These are phyloP conservation scores for Eucalyptus tenuipes DNA, from an alignment of 345 rosid genomes.

Conservation along the genomic window DNA sequence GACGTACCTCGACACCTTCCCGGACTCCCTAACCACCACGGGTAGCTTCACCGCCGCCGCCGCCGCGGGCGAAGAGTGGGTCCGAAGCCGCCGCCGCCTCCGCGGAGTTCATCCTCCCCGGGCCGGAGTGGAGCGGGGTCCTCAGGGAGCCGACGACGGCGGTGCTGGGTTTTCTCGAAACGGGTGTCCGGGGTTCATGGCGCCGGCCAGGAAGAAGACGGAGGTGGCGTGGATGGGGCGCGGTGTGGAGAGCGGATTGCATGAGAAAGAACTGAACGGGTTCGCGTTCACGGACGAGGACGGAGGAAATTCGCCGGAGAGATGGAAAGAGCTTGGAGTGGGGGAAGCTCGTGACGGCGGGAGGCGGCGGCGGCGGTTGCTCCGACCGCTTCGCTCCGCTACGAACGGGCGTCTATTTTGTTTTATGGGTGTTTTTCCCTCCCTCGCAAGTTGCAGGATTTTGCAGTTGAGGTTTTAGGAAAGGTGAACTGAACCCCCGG, in stretches of 20 bases:
- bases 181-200: background rate
- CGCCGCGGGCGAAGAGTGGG: background rate
- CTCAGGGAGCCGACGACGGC: conserved; percentile 4
- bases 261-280: background rate
- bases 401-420: background rate
- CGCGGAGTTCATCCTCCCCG: background rate
- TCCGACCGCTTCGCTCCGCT: background rate
- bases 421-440: background rate
- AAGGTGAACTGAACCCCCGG: background rate
- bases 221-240: conserved; percentile 1
- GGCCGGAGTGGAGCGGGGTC: conserved; percentile 22
- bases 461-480: background rate
- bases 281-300: background rate
- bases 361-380: background rate
- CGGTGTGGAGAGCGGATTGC: background rate
- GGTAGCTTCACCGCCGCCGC: conserved; percentile 21
- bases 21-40: conserved; percentile 28
- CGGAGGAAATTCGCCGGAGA: background rate
- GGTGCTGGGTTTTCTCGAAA: background rate
- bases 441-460: background rate
- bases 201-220: conserved; percentile 10
- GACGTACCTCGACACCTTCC: conserved; percentile 45
- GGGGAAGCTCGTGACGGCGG: background rate
- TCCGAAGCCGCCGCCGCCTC: conserved; percentile 3
- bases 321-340: background rate